Evolutionary conservation across 1,284 basidiomycete genomes (phyloP).

Genomic region (Cryptococcus hybrid): DNA sequence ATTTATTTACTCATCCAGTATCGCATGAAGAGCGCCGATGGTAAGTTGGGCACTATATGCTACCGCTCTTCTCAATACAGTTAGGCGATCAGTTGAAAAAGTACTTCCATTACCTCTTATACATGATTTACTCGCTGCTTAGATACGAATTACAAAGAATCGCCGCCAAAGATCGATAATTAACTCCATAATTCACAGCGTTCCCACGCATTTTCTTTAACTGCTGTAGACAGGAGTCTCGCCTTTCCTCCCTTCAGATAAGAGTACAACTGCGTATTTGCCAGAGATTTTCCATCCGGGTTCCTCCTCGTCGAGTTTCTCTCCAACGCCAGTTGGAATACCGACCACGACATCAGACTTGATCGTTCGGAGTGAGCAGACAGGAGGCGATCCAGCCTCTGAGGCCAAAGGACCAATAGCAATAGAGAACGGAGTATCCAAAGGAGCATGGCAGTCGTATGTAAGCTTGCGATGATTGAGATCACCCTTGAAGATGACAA

Average conservation of each 20-base stretch:
- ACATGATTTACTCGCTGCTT: no score
- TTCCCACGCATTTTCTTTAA: not conserved
- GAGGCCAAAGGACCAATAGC: slow-evolving; percentile 93
- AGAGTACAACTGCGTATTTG: slow-evolving; percentile 85
- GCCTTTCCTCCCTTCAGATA: slow-evolving; percentile 77
- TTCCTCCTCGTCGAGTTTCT: slow-evolving; percentile 79
- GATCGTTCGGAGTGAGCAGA: slow-evolving; percentile 81
- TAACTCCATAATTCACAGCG: no score
- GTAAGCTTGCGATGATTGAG: slow-evolving; percentile 86
- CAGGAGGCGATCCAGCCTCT: slow-evolving; percentile 80
- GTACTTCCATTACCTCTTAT: no score
- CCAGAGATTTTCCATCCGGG: slow-evolving; percentile 97
- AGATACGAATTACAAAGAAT: no score
- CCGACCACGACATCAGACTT: slow-evolving; percentile 77
- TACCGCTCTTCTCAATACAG: no score
- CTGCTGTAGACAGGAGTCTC: slow-evolving; percentile 27
- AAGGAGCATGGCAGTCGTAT: slow-evolving; percentile 89
- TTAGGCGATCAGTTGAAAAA: no score
- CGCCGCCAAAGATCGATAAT: no score
- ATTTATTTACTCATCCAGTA: no score
- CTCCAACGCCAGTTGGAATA: slow-evolving; percentile 63
- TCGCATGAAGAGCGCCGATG: no score
- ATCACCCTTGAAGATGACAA: slow-evolving; percentile 97
- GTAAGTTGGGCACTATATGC: no score
- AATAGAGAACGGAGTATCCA: slow-evolving; percentile 82